These are phyloP conservation scores for Podospora pseudocomata DNA, from an alignment of 495 filamentous ascomycete species.

Conservation along the genomic window DNA sequence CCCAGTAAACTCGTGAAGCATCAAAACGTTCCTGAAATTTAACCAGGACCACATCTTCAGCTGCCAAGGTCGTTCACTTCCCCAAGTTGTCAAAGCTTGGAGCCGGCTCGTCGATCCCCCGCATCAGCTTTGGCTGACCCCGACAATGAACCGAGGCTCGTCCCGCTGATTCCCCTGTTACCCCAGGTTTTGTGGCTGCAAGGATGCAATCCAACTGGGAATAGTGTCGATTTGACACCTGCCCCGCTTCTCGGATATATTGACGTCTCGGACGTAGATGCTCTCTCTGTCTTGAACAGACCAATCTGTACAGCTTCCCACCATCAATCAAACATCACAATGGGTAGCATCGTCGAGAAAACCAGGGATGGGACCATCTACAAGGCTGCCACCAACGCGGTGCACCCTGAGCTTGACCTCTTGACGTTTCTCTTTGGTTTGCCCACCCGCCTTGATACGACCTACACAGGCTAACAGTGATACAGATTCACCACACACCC, in stretches of 20 bases:
- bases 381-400: slow-evolving; percentile 62
- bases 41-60: neutral
- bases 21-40: too few relatives aligned
- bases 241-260: neutral
- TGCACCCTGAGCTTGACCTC: slow-evolving; percentile 16
- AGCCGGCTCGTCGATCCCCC: neutral
- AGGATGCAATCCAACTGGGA: too few relatives aligned
- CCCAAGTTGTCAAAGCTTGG: neutral
- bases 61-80: neutral
- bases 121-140: neutral
- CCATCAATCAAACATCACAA: neutral
- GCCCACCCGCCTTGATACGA: neutral
- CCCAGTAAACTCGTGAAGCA: too few relatives aligned
- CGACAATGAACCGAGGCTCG: neutral
- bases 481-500: slow-evolving; percentile 10
- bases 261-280: neutral
- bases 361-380: slow-evolving; percentile 92
- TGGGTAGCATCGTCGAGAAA: slow-evolving; percentile 62
- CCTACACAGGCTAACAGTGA: neutral
- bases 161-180: neutral
- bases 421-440: slow-evolving; percentile 19
- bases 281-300: too few relatives aligned
- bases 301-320: neutral
- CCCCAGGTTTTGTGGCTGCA: neutral
- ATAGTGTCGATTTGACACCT: neutral